Evolutionary conservation across 805 yeast species (phyloP).

Genomic region (Yarrowia porcina): DNA sequence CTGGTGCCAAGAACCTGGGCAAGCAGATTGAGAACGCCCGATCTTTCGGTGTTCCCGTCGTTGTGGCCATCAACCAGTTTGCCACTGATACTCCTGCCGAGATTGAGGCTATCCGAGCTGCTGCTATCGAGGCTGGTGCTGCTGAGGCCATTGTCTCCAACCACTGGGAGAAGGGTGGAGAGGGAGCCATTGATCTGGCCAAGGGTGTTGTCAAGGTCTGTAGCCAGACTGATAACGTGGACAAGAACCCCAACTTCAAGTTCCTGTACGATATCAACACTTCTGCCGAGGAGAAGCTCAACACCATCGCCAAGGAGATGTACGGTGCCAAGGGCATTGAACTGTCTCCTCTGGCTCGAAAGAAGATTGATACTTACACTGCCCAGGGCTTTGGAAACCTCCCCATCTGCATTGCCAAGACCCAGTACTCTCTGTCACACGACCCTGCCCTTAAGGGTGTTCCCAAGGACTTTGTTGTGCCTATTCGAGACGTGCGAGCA

Average conservation of each 20-base stretch:
- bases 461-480: constrained; percentile 85
- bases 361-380: constrained; percentile 77
- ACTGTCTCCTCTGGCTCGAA: constrained; percentile 73
- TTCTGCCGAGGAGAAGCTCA: constrained; percentile 75
- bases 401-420: constrained; percentile 96
- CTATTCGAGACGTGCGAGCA: constrained; percentile 90
- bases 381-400: constrained; percentile 84
- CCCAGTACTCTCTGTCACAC: constrained; percentile 93
- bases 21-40: constrained; percentile 87
- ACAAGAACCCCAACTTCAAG: constrained; percentile 45
- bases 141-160: constrained; percentile 82
- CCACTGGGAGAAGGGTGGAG: constrained; percentile 96
- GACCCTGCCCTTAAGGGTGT: constrained; percentile 92
- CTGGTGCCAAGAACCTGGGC: constrained; percentile 82
- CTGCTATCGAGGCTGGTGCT: constrained; percentile 89
- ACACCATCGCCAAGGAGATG: constrained; percentile 78
- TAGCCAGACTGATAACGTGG: constrained; percentile 40
- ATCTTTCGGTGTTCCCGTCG: constrained; percentile 84
- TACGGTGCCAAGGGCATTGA: constrained; percentile 88
- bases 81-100: constrained; percentile 78
- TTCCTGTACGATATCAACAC: constrained; percentile 69
- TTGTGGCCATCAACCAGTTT: constrained; percentile 90
- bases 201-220: constrained; percentile 75
- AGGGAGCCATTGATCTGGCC: constrained; percentile 83
- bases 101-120: constrained; percentile 71